Percentiles rank a stretch among this genome's conserved stretches.
phyloP scores from a whole-genome alignment of 2,329 filamentous ascomycete genomes.

The Claviceps maximensis region DNA sequence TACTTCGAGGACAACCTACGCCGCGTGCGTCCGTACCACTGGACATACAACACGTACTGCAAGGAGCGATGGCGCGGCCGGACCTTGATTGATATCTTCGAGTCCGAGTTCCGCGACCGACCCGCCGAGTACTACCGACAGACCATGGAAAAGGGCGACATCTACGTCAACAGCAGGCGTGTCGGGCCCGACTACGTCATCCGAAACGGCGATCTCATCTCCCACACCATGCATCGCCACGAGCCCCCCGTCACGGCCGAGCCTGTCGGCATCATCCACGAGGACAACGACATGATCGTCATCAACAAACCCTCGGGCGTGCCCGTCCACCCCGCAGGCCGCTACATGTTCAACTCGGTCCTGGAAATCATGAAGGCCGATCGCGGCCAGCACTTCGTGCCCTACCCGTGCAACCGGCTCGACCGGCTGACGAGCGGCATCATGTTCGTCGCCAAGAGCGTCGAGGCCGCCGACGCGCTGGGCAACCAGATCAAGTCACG shows the following conservation, averaged over 20 bases:
- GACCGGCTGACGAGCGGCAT: conserved; percentile 90
- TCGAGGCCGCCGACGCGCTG: conserved; percentile 64
- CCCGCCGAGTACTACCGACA: conserved; percentile 74
- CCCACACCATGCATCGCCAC: conserved; percentile 87
- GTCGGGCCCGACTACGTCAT: conserved; percentile 58
- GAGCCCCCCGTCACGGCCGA: conserved; percentile 83
- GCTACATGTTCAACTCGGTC: conserved; percentile 92
- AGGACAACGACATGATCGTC: conserved; percentile 86
- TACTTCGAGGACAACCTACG: conserved; percentile 72
- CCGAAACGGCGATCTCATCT: conserved; percentile 81
- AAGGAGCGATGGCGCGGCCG: conserved; percentile 87
- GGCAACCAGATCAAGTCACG: conserved; percentile 63
- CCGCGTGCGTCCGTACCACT: conserved; percentile 76
- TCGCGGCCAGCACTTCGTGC: conserved; percentile 39
- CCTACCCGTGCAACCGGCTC: conserved; percentile 75
- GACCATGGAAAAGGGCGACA: conserved; percentile 67
- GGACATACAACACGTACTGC: conserved; percentile 87
- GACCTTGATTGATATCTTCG: conserved; percentile 73
- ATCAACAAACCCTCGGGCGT: conserved; percentile 95
- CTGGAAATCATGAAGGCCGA: conserved; percentile 86
- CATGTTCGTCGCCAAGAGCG: conserved; percentile 93
- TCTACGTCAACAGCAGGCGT: conserved; percentile 64
- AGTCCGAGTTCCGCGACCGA: conserved; percentile 82
- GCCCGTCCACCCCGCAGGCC: conserved; percentile 86
- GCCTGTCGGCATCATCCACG: conserved; percentile 71